phyloP scores from a whole-genome alignment of 805 yeast genomes.

The Henningerozyma blattae region DNA sequence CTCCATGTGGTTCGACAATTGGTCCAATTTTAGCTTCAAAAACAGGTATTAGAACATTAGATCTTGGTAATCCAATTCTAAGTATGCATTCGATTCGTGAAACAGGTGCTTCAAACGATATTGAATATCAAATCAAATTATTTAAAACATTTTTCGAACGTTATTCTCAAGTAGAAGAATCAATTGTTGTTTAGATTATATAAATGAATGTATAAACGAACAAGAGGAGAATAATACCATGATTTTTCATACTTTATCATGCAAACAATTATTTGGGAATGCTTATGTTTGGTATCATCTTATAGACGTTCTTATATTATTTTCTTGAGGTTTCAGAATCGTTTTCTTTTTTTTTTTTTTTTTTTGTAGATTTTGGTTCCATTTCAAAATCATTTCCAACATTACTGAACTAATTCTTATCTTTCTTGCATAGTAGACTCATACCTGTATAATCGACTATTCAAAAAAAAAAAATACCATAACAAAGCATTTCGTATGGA shows the following conservation, averaged over 20 bases:
- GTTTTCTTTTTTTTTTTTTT: too few species aligned
- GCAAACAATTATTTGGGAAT: neutral
- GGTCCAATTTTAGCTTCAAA: constrained; percentile 89
- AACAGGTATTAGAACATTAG: constrained; percentile 77
- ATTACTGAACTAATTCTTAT: too few species aligned
- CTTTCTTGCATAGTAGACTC: too few species aligned
- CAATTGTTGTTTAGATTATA: constrained; percentile 25
- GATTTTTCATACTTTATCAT: neutral
- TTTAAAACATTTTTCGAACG: constrained; percentile 51
- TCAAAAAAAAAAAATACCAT: too few species aligned
- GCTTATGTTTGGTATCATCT: too few species aligned
- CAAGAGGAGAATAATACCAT: too few species aligned
- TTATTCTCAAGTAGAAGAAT: constrained; percentile 30
- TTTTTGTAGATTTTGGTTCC: too few species aligned
- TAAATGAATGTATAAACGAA: neutral
- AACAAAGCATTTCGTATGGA: too few species aligned
- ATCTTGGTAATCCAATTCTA: constrained; percentile 82
- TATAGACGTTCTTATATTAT: neutral
- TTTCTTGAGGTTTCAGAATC: too few species aligned
- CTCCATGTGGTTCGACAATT: constrained; percentile 93
- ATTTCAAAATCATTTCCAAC: too few species aligned
- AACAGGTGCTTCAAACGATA: constrained; percentile 73
- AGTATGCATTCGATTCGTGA: constrained; percentile 93
- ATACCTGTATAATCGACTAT: too few species aligned
- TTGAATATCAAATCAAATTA: constrained; percentile 47